These are phyloP conservation scores for Rhododendron vialii DNA, from an alignment of 148 eudicot species.

Conservation along the genomic window DNA sequence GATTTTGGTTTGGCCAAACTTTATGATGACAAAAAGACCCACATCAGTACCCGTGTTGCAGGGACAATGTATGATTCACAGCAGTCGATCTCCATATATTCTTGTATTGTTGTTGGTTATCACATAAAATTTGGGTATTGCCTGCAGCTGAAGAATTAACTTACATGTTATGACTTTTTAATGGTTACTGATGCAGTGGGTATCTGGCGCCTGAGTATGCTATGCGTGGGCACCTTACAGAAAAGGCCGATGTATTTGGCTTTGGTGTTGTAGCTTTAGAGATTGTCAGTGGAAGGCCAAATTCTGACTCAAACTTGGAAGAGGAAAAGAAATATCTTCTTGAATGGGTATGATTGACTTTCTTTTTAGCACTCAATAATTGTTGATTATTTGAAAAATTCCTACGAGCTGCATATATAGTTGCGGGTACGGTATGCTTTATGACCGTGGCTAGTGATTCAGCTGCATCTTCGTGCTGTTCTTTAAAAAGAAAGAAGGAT, in stretches of 20 bases:
- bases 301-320: slow-evolving; percentile 49
- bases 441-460: neutral
- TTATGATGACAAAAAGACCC: slow-evolving; percentile 84
- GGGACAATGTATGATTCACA: slow-evolving; percentile 70
- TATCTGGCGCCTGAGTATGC: slow-evolving; percentile 98
- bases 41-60: slow-evolving; percentile 93
- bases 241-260: slow-evolving; percentile 88
- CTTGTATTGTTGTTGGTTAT: neutral
- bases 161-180: slow-evolving; percentile 4
- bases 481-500: neutral
- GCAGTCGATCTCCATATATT: neutral
- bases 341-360: slow-evolving; percentile 65
- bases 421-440: neutral
- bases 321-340: slow-evolving; percentile 67
- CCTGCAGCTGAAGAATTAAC: neutral
- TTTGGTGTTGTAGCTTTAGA: slow-evolving; percentile 87
- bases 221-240: slow-evolving; percentile 88
- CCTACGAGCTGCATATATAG: neutral
- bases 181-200: slow-evolving; percentile 42
- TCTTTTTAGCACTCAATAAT: neutral
- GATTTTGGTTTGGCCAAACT: slow-evolving; percentile 95
- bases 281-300: slow-evolving; percentile 72
- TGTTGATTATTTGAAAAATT: neutral
- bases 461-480: neutral
- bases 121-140: neutral